Evolutionary conservation across 139 green algal species (phyloP), one percentile per base, ranked within the genome.

Genomic region (Deuterostichococcus epilithicus): DNA sequence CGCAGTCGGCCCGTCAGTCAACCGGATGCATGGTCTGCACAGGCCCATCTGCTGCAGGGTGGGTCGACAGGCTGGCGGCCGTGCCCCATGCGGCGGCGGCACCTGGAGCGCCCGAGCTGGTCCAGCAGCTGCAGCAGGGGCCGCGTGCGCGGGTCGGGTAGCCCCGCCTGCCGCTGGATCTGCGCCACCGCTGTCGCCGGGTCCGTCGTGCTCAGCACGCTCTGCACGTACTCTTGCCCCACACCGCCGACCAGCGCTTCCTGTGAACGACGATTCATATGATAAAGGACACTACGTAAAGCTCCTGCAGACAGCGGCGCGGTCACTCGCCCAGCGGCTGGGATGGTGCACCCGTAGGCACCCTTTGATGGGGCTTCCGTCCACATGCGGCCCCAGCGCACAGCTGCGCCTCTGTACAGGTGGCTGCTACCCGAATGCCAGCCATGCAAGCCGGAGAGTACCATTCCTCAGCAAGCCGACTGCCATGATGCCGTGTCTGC

Each of bases 111-210:
- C 5, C 85, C 86, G 22, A 95, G 79, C 38, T 92, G 84, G 79
- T 96, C 90, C 5, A 94, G 81, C 72, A 97, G 88, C 0, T 84
- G 82, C 28, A 97, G 81, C 68, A 97, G 79, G 1, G 92, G 91
- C 25, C 30, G 39, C 72, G 88, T 92, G 52, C 91, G 72, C 5
- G 79, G 78, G 66, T 91, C 81, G 32, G 77, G 68, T 72, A 95
- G 63, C 10, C 75, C 80, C 36, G 77, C 83, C 5, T 76, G 72
- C 0, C 44, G 22, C 68, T 92, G 83, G 65, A 94, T 88, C 20
- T 85, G 80, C 47, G 71, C 65, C 20, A 89, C 77, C 20, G 84
- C 83, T 25, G 70, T 68, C 5, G 75, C 42, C 0, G 89, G 89
- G 59, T 87, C 76, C 18, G 80, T 84, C 30, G 70, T 80, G 10